Conservation (phyloP, 1,139 yeast species). For the Hyphopichia burtonii region DNA sequence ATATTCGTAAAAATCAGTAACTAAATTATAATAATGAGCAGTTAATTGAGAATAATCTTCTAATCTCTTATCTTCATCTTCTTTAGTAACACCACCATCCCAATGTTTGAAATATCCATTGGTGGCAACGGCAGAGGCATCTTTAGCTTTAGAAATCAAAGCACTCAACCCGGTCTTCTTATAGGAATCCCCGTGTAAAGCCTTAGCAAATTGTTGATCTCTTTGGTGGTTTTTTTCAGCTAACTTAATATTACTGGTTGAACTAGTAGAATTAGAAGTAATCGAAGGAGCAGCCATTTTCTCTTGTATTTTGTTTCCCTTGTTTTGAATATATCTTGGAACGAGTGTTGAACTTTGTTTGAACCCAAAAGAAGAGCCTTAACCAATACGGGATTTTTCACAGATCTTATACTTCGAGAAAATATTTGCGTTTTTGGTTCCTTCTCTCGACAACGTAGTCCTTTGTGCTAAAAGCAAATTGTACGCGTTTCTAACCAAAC, state of each 20-base stretch:
- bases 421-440: no score
- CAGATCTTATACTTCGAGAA: no score
- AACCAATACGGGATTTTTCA: not conserved
- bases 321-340: not conserved
- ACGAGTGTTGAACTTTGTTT: not conserved
- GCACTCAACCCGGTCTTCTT: conserved; percentile 74
- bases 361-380: no score
- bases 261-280: not conserved
- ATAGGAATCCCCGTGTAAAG: conserved; percentile 79
- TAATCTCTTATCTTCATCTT: conserved; percentile 73
- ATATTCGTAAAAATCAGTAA: conserved; percentile 94
- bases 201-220: conserved; percentile 71
- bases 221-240: conserved; percentile 42
- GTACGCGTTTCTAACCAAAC: no score
- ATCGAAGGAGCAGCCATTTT: conserved; percentile 6
- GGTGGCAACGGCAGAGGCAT: conserved; percentile 80
- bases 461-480: no score
- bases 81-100: conserved; percentile 84
- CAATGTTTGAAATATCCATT: conserved; percentile 94
- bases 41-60: conserved; percentile 87
- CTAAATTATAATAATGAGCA: conserved; percentile 94
- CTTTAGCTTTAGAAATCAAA: conserved; percentile 67
- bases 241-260: conserved; percentile 10
- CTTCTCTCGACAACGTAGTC: no score
- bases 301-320: no score